Percentiles rank a stretch among this genome's conserved stretches.
Conservation (phyloP, 2,329 filamentous ascomycete genomes). For the Epichloe sp. region DNA sequence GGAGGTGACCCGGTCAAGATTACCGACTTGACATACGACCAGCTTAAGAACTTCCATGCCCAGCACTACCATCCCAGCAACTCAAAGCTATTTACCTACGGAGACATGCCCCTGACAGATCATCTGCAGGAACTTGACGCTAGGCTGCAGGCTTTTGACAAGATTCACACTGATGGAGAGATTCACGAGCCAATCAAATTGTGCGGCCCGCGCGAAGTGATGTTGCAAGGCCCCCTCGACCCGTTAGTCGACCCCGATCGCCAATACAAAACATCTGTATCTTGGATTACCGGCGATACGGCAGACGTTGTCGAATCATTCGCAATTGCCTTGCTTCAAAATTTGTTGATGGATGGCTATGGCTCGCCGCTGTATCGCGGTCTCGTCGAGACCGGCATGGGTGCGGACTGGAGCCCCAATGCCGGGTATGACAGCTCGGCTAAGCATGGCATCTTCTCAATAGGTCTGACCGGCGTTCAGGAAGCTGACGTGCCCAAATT, state of each 20-base stretch:
- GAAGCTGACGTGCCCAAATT: constrained; percentile 67
- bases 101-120: constrained; percentile 72
- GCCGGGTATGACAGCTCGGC: constrained; percentile 77
- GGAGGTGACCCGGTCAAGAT: constrained; percentile 95
- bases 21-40: constrained; percentile 84
- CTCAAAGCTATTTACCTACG: constrained; percentile 90
- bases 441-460: constrained; percentile 70
- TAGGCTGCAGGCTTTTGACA: constrained; percentile 61
- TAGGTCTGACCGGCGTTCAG: constrained; percentile 82
- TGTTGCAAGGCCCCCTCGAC: constrained; percentile 69
- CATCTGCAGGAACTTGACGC: constrained; percentile 70
- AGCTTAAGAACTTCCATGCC: constrained; percentile 76
- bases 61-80: constrained; percentile 97
- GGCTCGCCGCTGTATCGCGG: constrained; percentile 85
- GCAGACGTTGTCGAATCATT: constrained; percentile 80
- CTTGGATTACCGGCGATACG: constrained; percentile 81
- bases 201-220: constrained; percentile 53
- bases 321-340: constrained; percentile 68
- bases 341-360: constrained; percentile 82
- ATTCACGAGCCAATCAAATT: constrained; percentile 68
- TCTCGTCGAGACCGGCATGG: constrained; percentile 78
- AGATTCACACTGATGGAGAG: constrained; percentile 54
- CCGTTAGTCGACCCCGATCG: constrained; percentile 74
- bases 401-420: constrained; percentile 89
- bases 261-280: constrained; percentile 87